phyloP scores from a whole-genome alignment of 2,329 filamentous ascomycete species.

The Neofusicoccum ribis region DNA sequence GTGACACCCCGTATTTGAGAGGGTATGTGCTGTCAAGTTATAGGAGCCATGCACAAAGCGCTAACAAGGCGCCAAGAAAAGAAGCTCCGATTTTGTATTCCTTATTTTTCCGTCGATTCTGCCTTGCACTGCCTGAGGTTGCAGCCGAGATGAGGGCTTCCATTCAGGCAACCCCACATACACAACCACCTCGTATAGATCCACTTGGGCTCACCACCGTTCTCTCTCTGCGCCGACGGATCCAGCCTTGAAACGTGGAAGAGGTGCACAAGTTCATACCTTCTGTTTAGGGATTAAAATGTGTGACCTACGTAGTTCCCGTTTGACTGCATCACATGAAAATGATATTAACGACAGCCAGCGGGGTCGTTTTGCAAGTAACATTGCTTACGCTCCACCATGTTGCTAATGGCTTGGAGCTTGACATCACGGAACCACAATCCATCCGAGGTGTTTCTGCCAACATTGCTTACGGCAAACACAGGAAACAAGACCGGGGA shows the following conservation, averaged over 20 bases:
- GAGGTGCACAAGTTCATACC: background rate
- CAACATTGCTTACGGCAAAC: conserved; percentile 39
- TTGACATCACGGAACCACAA: background rate
- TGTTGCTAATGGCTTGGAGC: background rate
- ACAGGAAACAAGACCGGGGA: conserved; percentile 57
- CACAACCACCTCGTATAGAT: background rate
- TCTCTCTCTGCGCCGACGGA: background rate
- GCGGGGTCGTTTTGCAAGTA: background rate
- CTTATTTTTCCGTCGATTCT: background rate
- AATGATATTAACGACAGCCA: background rate
- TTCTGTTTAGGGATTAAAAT: background rate
- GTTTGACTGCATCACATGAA: background rate
- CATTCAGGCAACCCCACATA: background rate
- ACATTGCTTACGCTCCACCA: background rate
- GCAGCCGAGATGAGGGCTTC: background rate
- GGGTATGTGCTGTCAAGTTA: background rate
- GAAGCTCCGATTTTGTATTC: too few species aligned
- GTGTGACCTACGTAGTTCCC: background rate
- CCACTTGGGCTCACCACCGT: background rate
- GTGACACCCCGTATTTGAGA: background rate
- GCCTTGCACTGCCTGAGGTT: background rate
- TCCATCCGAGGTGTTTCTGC: conserved; percentile 47
- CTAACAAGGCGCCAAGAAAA: background rate
- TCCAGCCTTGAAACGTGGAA: background rate
- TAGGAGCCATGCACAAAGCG: too few species aligned